Conservation (phyloP, 371 early-diverging fungal genomes). For the Zopfochytrium polystomum region DNA sequence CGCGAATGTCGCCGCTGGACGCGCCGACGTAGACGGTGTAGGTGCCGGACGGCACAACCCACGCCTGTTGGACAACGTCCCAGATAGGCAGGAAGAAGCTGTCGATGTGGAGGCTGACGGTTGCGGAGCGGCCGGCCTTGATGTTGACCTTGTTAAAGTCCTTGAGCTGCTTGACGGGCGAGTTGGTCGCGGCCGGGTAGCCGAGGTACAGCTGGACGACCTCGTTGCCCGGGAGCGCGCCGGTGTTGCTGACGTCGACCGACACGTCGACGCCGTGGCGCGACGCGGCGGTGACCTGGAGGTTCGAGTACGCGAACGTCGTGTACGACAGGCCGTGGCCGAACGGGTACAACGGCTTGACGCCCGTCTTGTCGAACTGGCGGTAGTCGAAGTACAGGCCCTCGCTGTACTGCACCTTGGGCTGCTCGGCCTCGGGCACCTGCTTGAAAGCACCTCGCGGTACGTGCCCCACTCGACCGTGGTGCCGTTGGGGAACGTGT, state of each 20-base stretch:
- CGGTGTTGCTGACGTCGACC: conserved; percentile 50
- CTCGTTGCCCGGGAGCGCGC: conserved; percentile 53
- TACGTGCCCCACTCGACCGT: background rate
- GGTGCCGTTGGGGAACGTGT: background rate
- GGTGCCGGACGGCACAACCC: conserved; percentile 47
- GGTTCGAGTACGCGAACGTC: conserved; percentile 45
- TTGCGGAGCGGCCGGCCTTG: conserved; percentile 23
- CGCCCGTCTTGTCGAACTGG: conserved; percentile 50
- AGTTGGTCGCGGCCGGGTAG: conserved; percentile 48
- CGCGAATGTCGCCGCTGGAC: conserved; percentile 27
- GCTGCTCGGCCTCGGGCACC: conserved; percentile 2
- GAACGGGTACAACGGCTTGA: conserved; percentile 56
- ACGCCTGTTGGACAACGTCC: conserved; percentile 34
- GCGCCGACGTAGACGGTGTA: conserved; percentile 51
- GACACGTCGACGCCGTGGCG: conserved; percentile 23
- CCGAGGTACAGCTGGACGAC: conserved; percentile 46
- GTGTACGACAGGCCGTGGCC: conserved; percentile 64
- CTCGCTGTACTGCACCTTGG: conserved; percentile 50
- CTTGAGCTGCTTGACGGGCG: conserved; percentile 53
- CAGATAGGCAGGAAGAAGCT: conserved; percentile 46
- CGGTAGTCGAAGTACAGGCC: conserved; percentile 57
- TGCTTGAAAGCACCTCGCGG: background rate
- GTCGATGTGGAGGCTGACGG: conserved; percentile 40
- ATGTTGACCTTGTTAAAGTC: conserved; percentile 55
- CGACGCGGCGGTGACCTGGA: background rate